Evolutionary conservation across 371 early-diverging fungal species (phyloP).

Genomic region (Phascolomyces articulosus): DNA sequence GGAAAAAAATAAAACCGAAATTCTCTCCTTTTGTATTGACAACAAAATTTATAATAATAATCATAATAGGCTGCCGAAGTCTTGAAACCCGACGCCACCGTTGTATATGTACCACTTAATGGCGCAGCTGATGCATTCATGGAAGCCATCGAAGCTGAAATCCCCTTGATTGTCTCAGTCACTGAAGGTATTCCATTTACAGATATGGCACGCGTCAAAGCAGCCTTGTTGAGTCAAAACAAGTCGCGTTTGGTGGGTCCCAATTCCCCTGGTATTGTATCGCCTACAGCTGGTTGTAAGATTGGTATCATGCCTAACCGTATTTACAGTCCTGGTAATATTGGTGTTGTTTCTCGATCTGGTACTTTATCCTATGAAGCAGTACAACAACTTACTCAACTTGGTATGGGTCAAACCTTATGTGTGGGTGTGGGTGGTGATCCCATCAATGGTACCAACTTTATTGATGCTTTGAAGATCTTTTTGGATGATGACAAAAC

Average conservation of each 20-base stretch:
- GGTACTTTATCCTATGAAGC: slow-evolving; percentile 99
- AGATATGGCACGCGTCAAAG: slow-evolving; percentile 94
- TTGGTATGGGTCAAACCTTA: slow-evolving; percentile 94
- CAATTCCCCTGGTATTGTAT: slow-evolving; percentile 99
- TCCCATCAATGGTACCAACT: slow-evolving; percentile 99
- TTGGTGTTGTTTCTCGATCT: slow-evolving; percentile 98
- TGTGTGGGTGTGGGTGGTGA: slow-evolving; percentile 99
- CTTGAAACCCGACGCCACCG: slow-evolving; percentile 93
- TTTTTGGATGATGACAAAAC: slow-evolving; percentile 96
- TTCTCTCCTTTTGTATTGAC: neutral
- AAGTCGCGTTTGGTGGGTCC: slow-evolving; percentile 98
- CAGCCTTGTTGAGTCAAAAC: slow-evolving; percentile 73
- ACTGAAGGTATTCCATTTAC: slow-evolving; percentile 99
- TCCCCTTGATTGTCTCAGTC: slow-evolving; percentile 95
- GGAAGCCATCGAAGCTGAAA: slow-evolving; percentile 97
- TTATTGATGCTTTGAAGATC: slow-evolving; percentile 93
- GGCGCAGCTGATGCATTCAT: slow-evolving; percentile 95
- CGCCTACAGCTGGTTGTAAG: slow-evolving; percentile 92
- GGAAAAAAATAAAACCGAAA: neutral
- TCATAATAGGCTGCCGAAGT: slow-evolving; percentile 69
- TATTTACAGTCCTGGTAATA: slow-evolving; percentile 94
- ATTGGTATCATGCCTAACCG: slow-evolving; percentile 99
- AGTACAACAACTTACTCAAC: slow-evolving; percentile 95
- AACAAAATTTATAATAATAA: neutral
- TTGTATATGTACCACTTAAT: slow-evolving; percentile 98